Percentiles rank a stretch among this genome's conserved stretches.
Evolutionary conservation across 495 filamentous ascomycete genomes (phyloP).

Genomic region (Aspergillus ellipticus): DNA sequence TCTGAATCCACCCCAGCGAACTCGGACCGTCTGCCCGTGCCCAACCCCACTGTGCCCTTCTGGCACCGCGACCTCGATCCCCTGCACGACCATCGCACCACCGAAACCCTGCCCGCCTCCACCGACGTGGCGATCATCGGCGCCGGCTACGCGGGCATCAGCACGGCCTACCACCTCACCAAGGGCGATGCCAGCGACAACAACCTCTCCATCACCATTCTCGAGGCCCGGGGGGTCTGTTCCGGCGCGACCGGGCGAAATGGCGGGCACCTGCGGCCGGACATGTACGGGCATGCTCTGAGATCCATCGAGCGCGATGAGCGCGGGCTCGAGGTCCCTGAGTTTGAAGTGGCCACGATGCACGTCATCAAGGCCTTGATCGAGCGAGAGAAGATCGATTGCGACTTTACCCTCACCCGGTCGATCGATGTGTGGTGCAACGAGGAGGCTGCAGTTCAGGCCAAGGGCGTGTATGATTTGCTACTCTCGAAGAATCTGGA

Average conservation of each 20-base stretch:
- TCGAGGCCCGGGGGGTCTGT: slow-evolving; percentile 35
- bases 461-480: slow-evolving; percentile 25
- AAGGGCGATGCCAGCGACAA: slow-evolving; percentile 10
- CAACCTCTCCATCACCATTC: slow-evolving; percentile 24
- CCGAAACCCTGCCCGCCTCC: slow-evolving; percentile 38
- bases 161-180: slow-evolving; percentile 58
- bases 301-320: slow-evolving; percentile 20
- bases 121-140: slow-evolving; percentile 66
- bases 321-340: slow-evolving; percentile 21
- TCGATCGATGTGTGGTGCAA: slow-evolving; percentile 36
- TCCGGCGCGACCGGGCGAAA: slow-evolving; percentile 40
- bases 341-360: slow-evolving; percentile 29
- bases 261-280: slow-evolving; percentile 32
- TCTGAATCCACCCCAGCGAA: too few relatives aligned
- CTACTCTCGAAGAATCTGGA: slow-evolving; percentile 19
- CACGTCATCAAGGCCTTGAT: slow-evolving; percentile 27
- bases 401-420: slow-evolving; percentile 35
- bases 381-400: slow-evolving; percentile 34
- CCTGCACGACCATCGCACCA: slow-evolving; percentile 50
- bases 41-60: slow-evolving; percentile 57
- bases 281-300: slow-evolving; percentile 30
- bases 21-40: slow-evolving; percentile 33
- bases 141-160: slow-evolving; percentile 64
- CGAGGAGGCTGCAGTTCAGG: slow-evolving; percentile 23
- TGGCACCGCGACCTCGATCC: slow-evolving; percentile 56